Evolutionary conservation across 2,329 filamentous ascomycete genomes (phyloP).

Genomic region (Metarhizium brunneum): DNA sequence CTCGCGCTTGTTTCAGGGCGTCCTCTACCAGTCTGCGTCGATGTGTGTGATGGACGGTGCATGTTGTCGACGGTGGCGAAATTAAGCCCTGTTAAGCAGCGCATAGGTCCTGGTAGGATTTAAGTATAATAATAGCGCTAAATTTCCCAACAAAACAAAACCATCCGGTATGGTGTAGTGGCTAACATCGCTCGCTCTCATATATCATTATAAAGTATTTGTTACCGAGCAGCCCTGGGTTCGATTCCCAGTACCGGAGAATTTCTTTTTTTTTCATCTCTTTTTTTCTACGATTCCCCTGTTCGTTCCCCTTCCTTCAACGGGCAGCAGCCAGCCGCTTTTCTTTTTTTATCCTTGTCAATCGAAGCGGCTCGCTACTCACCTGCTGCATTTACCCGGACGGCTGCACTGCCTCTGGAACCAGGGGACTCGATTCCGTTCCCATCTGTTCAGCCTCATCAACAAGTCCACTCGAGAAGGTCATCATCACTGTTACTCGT

Average conservation of each 20-base stretch:
- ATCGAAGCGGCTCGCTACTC: too few species aligned
- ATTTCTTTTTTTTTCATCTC: background rate
- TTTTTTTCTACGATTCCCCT: background rate
- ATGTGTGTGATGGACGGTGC: too few species aligned
- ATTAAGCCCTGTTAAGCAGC: too few species aligned
- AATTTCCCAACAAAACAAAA: conserved; percentile 7
- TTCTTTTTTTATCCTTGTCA: background rate
- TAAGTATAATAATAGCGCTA: rapidly evolving
- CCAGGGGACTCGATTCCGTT: background rate
- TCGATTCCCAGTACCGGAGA: conserved; percentile 26
- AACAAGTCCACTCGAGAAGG: background rate
- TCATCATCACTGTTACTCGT: background rate
- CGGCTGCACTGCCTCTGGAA: background rate
- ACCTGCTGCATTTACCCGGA: background rate
- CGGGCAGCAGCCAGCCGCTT: too few species aligned
- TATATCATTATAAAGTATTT: too few species aligned
- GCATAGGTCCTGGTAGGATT: too few species aligned
- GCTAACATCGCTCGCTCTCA: conserved; percentile 28
- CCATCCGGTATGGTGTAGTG: conserved; percentile 26
- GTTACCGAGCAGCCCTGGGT: conserved; percentile 23
- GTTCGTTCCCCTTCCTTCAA: too few species aligned
- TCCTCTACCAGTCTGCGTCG: too few species aligned
- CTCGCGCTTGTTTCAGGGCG: too few species aligned
- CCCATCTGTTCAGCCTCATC: background rate
- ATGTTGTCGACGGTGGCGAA: too few species aligned